Evolutionary conservation across 441 rosid species (phyloP), one percentile per base, ranked within the genome.

Genomic region (Aquilaria agallochum): DNA sequence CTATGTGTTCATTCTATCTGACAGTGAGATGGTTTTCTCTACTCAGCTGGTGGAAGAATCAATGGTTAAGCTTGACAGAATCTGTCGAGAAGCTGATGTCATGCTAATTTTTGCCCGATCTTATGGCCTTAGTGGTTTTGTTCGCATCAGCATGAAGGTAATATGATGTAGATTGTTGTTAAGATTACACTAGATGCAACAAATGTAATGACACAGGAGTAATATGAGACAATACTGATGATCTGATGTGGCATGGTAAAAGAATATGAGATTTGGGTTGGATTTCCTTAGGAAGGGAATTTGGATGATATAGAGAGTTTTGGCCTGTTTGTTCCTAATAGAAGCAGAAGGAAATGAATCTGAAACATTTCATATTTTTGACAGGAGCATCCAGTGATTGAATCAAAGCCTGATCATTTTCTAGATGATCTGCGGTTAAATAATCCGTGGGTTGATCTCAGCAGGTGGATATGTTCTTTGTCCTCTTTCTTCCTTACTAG

Each of bases 321-420:
- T 36, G 42, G 42, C 42, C 42, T 46, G 67, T 45, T 63, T 31
- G 7, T 54, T 63, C 31, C 2, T 13, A 9, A 54, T 30, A 20
- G 7, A 50, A 8, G 7, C 42, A 36, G 7, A 36, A 36, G 7
- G 42, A 36, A 36, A 36, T 36, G 42, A 51, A 53, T 5, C 9
- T 57, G 2, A 50, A 53, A 53, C 32, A 36, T 51, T 48, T 57
- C 27, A 8, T 27, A n/a, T 44, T 50, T 66, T 68, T 69, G 51
- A 72, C 83, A 94, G 99, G 97, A 89, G 52, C 99, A 94, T 64
- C 52, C 86, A 6, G 85, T 82, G 31, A 70, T 94, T n/a, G 96
- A 94, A 65, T 87, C 99, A 67, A 94, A 94, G 79, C 97, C 99
- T 57, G 97, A 94, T 79, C 94, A 94, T 80, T 94, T 78, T 76